Evolutionary conservation across 179 eudicot genomes (phyloP), one percentile per base, ranked within the genome.

Genomic region (Beta corolliflora): DNA sequence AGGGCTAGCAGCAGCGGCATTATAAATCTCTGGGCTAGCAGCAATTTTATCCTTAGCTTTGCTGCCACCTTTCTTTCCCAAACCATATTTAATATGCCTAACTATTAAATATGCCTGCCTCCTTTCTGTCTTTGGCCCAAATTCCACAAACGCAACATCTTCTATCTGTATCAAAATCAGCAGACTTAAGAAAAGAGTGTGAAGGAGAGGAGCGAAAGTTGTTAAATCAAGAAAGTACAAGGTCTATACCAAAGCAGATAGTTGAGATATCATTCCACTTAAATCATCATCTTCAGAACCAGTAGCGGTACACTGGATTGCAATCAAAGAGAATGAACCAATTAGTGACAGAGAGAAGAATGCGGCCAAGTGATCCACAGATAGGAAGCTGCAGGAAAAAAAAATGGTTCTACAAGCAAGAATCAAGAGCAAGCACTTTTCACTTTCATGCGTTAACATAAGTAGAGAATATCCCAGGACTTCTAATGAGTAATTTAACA

Each of bases 11-110:
- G 76, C 29, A 29, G 41, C 41, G 41, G 44, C 69, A 25, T 59
- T 70, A 63, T 85, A 77, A 64, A 9, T 25, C 21, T 67, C 70
- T 21, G 81, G 54, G 73, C 55, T 81, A 12, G 78, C 29, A 48
- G 77, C 29, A 29, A 61, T 67, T 67, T 69, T 82, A 69, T 12
- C 82, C 67, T 81, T 85, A 66, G 84, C 63, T 81, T 86, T 90
- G 73, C 91, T 93, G 72, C 85, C 84, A 4, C 92, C 92, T 81
- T 91, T 93, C 87, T 93, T 94, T 46, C 89, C 18, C 61, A 86
- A 86, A 52, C 97, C 98, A 81, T 88, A 94, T 86, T 93, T 94
- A 68, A 85, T 52, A 82, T 93, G 98, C 83, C 97, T 87, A 15
- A 89, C 94, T 46, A 94, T 66, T 6, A 89, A 36, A 82, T 74